Percentiles rank a stretch among this genome's conserved stretches.
phyloP scores from a whole-genome alignment of 2,329 filamentous ascomycete genomes.

The Alternaria brassicae region DNA sequence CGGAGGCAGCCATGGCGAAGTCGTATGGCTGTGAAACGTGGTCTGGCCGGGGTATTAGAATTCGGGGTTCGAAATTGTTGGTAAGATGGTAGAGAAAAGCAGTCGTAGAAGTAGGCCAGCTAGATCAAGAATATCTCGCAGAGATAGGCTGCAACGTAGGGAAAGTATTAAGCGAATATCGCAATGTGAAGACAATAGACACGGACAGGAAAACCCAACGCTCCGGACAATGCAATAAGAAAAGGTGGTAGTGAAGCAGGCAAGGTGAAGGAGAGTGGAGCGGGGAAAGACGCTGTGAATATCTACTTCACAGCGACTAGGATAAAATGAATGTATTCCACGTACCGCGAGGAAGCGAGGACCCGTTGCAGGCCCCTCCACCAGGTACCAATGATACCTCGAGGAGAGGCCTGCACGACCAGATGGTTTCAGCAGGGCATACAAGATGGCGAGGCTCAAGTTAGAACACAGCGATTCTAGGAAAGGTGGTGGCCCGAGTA shows the following conservation, averaged over 20 bases:
- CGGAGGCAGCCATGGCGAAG: conserved; percentile 56
- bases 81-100: conserved; percentile 6
- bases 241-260: conserved; percentile 32
- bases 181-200: conserved; percentile 21
- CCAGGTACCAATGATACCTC: conserved; percentile 49
- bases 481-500: conserved; percentile 47
- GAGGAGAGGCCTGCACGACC: conserved; percentile 48
- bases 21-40: conserved; percentile 38
- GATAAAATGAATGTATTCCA: conserved; percentile 42
- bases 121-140: conserved; percentile 38
- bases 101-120: conserved; percentile 27
- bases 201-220: conserved; percentile 36
- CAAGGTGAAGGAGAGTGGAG: conserved; percentile 24
- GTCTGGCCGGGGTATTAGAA: conserved; percentile 46
- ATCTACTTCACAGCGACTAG: conserved; percentile 37
- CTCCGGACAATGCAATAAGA: conserved; percentile 50
- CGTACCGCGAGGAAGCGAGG: conserved; percentile 53
- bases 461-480: conserved; percentile 46
- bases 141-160: conserved; percentile 30
- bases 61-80: conserved; percentile 7
- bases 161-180: conserved; percentile 27
- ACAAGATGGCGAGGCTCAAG: conserved; percentile 54
- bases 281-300: conserved; percentile 28
- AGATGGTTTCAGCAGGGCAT: conserved; percentile 52
- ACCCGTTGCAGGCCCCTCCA: conserved; percentile 45